A percentile compares a stretch with the other conserved stretches of the same genome.
These are phyloP conservation scores for Bombardia bombarda DNA, from an alignment of 495 filamentous ascomycete species.

Conservation along the genomic window DNA sequence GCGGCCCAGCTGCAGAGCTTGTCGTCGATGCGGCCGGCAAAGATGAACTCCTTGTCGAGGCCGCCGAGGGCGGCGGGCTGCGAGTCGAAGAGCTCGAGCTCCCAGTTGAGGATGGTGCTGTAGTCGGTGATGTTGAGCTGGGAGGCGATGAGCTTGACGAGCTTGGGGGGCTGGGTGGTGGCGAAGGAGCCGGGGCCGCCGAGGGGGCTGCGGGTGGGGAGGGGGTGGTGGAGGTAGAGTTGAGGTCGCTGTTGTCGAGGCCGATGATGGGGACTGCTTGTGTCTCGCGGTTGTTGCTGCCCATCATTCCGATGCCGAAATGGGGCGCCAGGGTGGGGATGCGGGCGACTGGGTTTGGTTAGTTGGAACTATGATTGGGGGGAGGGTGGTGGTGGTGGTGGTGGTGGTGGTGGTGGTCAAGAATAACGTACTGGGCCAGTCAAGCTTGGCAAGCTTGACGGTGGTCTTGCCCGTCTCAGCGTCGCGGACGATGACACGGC, in stretches of 20 bases:
- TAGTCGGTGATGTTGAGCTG: slow-evolving; percentile 63
- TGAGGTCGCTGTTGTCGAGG: slow-evolving; percentile 63
- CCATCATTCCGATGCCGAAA: slow-evolving; percentile 73
- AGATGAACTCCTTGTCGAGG: slow-evolving; percentile 89
- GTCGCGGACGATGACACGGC: slow-evolving; percentile 77
- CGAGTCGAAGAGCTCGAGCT: slow-evolving; percentile 91
- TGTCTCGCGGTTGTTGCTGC: slow-evolving; percentile 80
- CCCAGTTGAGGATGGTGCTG: slow-evolving; percentile 82
- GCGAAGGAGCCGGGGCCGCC: slow-evolving; percentile 55
- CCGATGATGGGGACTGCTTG: slow-evolving; percentile 93
- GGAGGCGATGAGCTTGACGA: slow-evolving; percentile 73
- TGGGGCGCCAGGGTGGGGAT: slow-evolving; percentile 92
- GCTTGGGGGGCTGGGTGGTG: slow-evolving; percentile 70
- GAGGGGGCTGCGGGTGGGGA: slow-evolving; percentile 24
- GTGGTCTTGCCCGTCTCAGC: slow-evolving; percentile 65
- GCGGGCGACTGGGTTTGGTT: slow-evolving; percentile 52
- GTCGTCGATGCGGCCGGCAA: slow-evolving; percentile 90
- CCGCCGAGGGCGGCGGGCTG: slow-evolving; percentile 82
- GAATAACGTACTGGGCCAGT: slow-evolving; percentile 60
- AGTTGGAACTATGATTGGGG: not conserved
- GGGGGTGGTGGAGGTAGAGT: slow-evolving; percentile 13
- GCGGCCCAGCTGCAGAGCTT: slow-evolving; percentile 94
- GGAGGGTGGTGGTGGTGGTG: not conserved
- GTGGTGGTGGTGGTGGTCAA: too few species aligned
- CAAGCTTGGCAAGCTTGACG: slow-evolving; percentile 77